A percentile compares a stretch with the other conserved stretches of the same genome.
These are phyloP conservation scores for Tylopilus felleus DNA, from an alignment of 768 basidiomycete species.

Conservation along the genomic window DNA sequence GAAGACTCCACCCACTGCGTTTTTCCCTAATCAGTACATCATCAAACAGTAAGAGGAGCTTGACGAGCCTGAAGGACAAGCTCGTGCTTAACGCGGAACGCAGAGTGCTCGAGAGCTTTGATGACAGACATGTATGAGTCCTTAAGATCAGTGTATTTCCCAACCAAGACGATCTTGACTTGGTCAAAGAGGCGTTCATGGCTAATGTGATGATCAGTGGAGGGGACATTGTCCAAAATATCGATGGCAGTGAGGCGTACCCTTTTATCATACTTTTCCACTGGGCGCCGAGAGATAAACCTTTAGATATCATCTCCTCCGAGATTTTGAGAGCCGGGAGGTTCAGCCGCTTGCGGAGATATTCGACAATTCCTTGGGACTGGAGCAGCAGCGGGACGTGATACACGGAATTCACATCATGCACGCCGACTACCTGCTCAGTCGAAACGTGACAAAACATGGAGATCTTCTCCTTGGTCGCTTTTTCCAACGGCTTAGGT, in stretches of 20 bases:
- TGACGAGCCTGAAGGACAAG: constrained; percentile 69
- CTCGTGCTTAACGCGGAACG: constrained; percentile 86
- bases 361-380: constrained; percentile 88
- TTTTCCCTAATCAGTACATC: constrained; percentile 5
- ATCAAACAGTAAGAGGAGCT: neutral
- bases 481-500: constrained; percentile 72
- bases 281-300: constrained; percentile 58
- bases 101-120: constrained; percentile 95
- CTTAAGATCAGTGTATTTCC: constrained; percentile 95
- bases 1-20: constrained; percentile 94
- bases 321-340: constrained; percentile 56
- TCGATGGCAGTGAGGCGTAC: constrained; percentile 40
- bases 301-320: constrained; percentile 55
- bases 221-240: neutral
- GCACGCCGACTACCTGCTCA: constrained; percentile 90
- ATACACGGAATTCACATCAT: constrained; percentile 95
- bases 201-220: constrained; percentile 39
- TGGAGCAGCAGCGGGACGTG: constrained; percentile 92
- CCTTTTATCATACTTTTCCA: constrained; percentile 85
- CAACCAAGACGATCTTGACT: constrained; percentile 88
- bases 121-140: constrained; percentile 99
- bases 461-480: constrained; percentile 93
- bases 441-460: constrained; percentile 98
- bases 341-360: constrained; percentile 78
- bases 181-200: constrained; percentile 90